Base-by-base conservation (phyloP, 495 filamentous ascomycete species). In the Hypomontagnella monticulosa region DNA sequence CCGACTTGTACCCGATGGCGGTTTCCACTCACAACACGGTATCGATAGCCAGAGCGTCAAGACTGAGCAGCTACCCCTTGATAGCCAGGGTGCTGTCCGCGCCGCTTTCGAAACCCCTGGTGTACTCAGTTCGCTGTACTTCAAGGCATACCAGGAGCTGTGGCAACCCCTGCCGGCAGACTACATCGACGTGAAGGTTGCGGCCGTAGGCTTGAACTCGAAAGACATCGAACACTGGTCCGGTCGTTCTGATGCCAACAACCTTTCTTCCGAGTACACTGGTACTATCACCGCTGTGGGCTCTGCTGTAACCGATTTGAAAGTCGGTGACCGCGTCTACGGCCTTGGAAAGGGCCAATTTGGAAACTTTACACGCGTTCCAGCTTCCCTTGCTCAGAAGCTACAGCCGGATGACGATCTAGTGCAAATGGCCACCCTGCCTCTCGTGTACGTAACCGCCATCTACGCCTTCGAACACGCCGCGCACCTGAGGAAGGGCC, bases 381-480 rank as follows among this genome's bases (percentile, higher is more conserved):
- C 61, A 1, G 71, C 43, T 5, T 32, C 30, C 7, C 42, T 73
- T 5, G 63, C 56, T 0, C 48, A 69, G 5, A 52, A 63, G 7
- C 67, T 87, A 6, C 73, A 71, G 1, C 67, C 78, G 4, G 23
- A 68, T 1, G 74, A 83, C 51, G 46, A 72, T 8, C 72, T 80
- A 14, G 68, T 75, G 4, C 71, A 75, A 37, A 74, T 76, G 4
- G 79, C 77, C 3, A 76, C 80, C 5, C 55, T 84, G 1, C 82
- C 81, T 0, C 58, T 81, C 0, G 78, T 75, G 0, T 87, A 76
- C 57, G 69, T 68, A 42, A 83, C 83, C 0, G 82, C 83, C 0
- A 76, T 81, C 30, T 81, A 87, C 59, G 73, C 78, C 0, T 52
- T 78, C 4, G 40, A 71, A 8, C 33, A 76, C 16, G 27, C 73